Conservation (phyloP, 805 yeast genomes). For the Candida andamanensis region DNA sequence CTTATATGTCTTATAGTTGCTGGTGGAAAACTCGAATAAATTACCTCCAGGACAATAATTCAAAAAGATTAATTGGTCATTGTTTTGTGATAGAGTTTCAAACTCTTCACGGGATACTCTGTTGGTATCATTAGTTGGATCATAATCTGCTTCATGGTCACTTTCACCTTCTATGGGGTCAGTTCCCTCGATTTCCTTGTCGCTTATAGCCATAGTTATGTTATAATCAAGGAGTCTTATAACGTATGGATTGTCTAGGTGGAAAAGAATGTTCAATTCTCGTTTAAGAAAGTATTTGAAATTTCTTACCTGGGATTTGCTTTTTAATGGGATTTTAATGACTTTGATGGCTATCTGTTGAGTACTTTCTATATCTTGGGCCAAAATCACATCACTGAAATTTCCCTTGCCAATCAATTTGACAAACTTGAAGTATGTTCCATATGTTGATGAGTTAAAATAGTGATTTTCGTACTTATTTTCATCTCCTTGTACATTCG, state of each 20-base stretch:
- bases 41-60: constrained; percentile 86
- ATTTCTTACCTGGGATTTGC: constrained; percentile 19
- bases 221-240: constrained; percentile 54
- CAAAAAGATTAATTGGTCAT: constrained; percentile 49
- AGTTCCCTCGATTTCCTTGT: neutral
- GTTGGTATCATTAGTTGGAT: neutral
- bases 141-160: constrained; percentile 5
- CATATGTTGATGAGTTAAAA: constrained; percentile 3
- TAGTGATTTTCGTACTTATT: neutral
- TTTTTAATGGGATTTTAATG: constrained; percentile 32
- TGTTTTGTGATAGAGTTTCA: constrained; percentile 15
- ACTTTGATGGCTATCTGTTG: constrained; percentile 67
- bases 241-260: constrained; percentile 61
- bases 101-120: neutral
- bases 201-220: constrained; percentile 22
- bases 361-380: constrained; percentile 11
- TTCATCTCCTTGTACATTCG: constrained; percentile 3
- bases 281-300: constrained; percentile 42
- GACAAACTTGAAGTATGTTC: constrained; percentile 9
- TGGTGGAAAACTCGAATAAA: constrained; percentile 51
- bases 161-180: constrained; percentile 14
- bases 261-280: constrained; percentile 63
- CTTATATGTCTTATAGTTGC: constrained; percentile 32
- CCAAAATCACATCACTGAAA: constrained; percentile 57
- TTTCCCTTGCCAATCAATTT: constrained; percentile 58